Evolutionary conservation across 352 stramenopile genomes (phyloP).

Genomic region (Aphanomyces invadans): DNA sequence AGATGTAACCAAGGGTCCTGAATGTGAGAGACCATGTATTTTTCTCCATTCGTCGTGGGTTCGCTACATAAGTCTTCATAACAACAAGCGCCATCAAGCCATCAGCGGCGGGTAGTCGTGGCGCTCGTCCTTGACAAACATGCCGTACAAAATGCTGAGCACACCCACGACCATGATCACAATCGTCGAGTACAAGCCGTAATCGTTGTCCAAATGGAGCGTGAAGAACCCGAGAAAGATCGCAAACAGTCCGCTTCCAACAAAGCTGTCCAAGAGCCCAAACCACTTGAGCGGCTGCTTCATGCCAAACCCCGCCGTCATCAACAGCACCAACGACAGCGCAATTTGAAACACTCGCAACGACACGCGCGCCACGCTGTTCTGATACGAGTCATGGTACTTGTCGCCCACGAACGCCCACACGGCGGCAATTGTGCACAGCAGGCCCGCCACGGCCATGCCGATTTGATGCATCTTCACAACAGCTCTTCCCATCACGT

Average conservation of each 20-base stretch:
- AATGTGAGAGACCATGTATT: neutral
- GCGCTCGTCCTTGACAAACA: constrained; percentile 16
- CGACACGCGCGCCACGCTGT: neutral
- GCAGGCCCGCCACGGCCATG: constrained; percentile 7
- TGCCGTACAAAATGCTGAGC: constrained; percentile 14
- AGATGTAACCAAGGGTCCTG: constrained; percentile 11
- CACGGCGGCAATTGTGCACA: constrained; percentile 9
- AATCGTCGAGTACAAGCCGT: constrained; percentile 9
- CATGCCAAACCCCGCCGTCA: neutral
- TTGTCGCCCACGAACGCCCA: constrained; percentile 14
- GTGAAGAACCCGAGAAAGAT: constrained; percentile 23
- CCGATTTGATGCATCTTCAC: constrained; percentile 19
- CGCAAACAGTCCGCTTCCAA: constrained; percentile 12
- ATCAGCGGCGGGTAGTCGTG: constrained; percentile 17
- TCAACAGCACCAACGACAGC: constrained; percentile 5
- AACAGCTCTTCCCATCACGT: constrained; percentile 1
- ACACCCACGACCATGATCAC: constrained; percentile 2
- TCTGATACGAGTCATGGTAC: constrained; percentile 2
- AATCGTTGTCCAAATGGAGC: constrained; percentile 10
- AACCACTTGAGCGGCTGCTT: constrained; percentile 24
- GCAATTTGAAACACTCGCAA: constrained; percentile 16
- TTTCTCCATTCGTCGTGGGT: neutral
- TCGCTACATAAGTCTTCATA: neutral
- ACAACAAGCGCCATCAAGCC: neutral
- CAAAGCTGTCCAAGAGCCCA: constrained; percentile 11